phyloP scores from a whole-genome alignment of 441 rosid genomes.

The Hura crepitans region DNA sequence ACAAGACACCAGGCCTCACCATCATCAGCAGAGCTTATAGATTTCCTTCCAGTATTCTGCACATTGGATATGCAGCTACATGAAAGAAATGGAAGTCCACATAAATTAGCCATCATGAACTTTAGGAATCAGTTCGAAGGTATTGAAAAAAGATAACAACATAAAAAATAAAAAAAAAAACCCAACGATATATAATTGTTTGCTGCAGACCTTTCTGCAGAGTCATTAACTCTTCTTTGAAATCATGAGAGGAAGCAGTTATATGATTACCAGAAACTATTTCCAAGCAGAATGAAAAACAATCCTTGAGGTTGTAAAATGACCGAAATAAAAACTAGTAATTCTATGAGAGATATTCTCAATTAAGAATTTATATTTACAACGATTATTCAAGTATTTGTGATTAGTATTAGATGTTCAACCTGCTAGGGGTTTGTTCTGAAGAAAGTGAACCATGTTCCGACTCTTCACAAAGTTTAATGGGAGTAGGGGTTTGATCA shows the following conservation, averaged over 20 bases:
- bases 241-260: not conserved
- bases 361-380: not conserved
- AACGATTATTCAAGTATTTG: not conserved
- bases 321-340: not conserved
- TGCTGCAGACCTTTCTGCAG: not conserved
- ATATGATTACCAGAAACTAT: not conserved
- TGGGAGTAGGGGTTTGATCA: constrained; percentile 34
- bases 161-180: too few species aligned
- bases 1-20: constrained; percentile 30
- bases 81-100: constrained; percentile 14
- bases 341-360: not conserved
- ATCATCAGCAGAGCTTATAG: constrained; percentile 38
- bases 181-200: not conserved
- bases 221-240: not conserved
- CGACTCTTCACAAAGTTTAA: constrained; percentile 41
- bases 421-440: constrained; percentile 73
- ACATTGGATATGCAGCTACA: constrained; percentile 49
- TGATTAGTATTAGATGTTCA: constrained; percentile 15
- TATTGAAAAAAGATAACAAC: not conserved
- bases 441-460: constrained; percentile 40
- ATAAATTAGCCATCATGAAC: constrained; percentile 1
- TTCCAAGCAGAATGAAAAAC: not conserved
- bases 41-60: constrained; percentile 30
- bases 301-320: not conserved
- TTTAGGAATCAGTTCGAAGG: not conserved